phyloP scores from a whole-genome alignment of 139 green algal genomes.

The Chlorella sorokiniana region DNA sequence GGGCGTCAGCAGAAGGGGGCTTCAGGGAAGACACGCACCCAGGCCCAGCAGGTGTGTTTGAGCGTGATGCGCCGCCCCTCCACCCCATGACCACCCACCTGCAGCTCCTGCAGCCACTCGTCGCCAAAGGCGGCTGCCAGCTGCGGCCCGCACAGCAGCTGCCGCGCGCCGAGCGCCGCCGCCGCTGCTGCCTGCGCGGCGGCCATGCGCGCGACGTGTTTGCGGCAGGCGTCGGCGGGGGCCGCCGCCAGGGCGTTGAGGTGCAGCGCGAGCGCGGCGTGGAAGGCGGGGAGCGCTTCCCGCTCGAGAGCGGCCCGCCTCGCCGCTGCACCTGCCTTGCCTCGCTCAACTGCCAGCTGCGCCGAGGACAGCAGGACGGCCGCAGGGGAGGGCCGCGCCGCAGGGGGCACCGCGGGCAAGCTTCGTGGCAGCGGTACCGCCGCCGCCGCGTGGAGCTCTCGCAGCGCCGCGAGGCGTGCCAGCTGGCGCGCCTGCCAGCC shows the following conservation, averaged over 20 bases:
- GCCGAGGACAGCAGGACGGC: not conserved
- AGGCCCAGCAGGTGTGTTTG: not conserved
- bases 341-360: no score
- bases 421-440: not conserved
- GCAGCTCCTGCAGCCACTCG: not conserved
- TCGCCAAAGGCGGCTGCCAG: not conserved
- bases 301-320: not conserved
- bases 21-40: no score
- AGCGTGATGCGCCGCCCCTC: not conserved
- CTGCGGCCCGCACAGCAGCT: conserved; percentile 7
- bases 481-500: no score
- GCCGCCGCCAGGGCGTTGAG: conserved; percentile 5
- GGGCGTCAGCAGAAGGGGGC: no score
- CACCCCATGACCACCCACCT: not conserved
- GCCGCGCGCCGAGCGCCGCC: not conserved
- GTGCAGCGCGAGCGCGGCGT: not conserved
- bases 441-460: not conserved
- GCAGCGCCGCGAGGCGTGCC: not conserved
- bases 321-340: not conserved
- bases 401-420: not conserved
- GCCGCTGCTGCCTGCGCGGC: not conserved
- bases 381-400: not conserved
- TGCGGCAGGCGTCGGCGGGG: not conserved
- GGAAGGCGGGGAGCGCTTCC: not conserved
- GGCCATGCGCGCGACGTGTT: not conserved